These are phyloP conservation scores for Phytophthora colocasiae DNA, from an alignment of 352 stramenopile species.

Conservation along the genomic window DNA sequence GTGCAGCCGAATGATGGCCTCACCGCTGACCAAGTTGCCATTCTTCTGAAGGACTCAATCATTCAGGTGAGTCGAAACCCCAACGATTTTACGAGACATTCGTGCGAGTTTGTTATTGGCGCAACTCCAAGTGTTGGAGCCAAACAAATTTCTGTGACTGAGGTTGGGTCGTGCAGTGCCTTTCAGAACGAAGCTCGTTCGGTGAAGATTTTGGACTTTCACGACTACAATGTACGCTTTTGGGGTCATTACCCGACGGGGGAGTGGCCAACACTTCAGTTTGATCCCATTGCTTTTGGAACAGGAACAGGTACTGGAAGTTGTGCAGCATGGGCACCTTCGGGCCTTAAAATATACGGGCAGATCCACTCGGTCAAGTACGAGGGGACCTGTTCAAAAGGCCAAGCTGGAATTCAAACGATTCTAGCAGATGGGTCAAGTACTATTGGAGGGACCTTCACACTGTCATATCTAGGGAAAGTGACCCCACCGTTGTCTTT, in stretches of 20 bases:
- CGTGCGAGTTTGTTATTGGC: slow-evolving; percentile 62
- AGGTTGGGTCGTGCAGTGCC: slow-evolving; percentile 34
- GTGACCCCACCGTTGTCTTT: slow-evolving; percentile 73
- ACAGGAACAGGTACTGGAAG: slow-evolving; percentile 22
- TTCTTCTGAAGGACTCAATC: slow-evolving; percentile 43
- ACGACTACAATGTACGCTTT: slow-evolving; percentile 78
- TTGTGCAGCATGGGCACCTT: slow-evolving; percentile 46
- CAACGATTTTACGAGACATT: slow-evolving; percentile 70
- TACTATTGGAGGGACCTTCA: slow-evolving; percentile 91
- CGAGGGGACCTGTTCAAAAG: slow-evolving; percentile 61
- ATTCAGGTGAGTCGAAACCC: slow-evolving; percentile 80
- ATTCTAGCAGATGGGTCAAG: slow-evolving; percentile 79
- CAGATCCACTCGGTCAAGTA: slow-evolving; percentile 76
- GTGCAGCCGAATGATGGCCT: slow-evolving; percentile 34
- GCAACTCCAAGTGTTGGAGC: slow-evolving; percentile 12
- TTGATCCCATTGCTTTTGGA: slow-evolving; percentile 54
- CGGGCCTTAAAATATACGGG: slow-evolving; percentile 47
- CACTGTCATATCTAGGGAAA: slow-evolving; percentile 87
- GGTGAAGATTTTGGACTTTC: slow-evolving; percentile 71
- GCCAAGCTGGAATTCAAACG: slow-evolving; percentile 63
- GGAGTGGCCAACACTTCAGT: slow-evolving; percentile 72
- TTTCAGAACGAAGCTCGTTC: slow-evolving; percentile 57
- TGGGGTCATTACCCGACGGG: slow-evolving; percentile 74
- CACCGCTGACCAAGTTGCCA: slow-evolving; percentile 36
- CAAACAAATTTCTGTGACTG: slow-evolving; percentile 44